Conservation (phyloP, 371 early-diverging fungal genomes). For the Actinomucor elegans region DNA sequence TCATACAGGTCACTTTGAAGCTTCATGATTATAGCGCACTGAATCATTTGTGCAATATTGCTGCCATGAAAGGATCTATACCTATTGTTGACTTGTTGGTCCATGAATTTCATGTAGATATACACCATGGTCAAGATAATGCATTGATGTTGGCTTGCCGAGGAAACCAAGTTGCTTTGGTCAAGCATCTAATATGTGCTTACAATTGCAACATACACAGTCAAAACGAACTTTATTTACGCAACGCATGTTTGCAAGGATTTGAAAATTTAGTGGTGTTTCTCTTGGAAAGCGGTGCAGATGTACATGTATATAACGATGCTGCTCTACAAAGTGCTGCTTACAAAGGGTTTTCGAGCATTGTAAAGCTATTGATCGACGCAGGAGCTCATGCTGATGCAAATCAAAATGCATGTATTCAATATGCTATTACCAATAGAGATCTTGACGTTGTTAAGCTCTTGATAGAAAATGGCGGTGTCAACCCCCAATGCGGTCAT, state of each 20-base stretch:
- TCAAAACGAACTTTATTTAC: conserved; percentile 24
- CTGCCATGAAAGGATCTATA: conserved; percentile 30
- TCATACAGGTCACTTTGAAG: conserved; percentile 7
- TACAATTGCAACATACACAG: conserved; percentile 26
- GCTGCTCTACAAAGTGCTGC: conserved; percentile 41
- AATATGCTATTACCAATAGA: conserved; percentile 17
- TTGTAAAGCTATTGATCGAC: conserved; percentile 23
- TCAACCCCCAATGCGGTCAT: conserved; percentile 24
- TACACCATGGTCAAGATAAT: conserved; percentile 12
- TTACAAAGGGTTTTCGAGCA: conserved; percentile 18
- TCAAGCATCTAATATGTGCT: conserved; percentile 19
- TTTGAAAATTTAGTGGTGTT: conserved; percentile 53
- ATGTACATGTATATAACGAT: conserved; percentile 43
- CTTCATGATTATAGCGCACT: no score
- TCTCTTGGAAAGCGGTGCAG: conserved; percentile 53
- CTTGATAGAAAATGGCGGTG: conserved; percentile 20
- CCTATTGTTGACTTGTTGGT: conserved; percentile 30
- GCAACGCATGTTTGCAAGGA: conserved; percentile 57
- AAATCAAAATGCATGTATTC: conserved; percentile 26
- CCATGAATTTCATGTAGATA: conserved; percentile 17
- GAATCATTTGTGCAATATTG: conserved; percentile 20
- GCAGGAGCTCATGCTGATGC: conserved; percentile 32
- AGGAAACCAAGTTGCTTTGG: conserved; percentile 29
- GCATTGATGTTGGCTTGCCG: conserved; percentile 28
- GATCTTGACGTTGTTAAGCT: conserved; percentile 8